Conservation (phyloP, 2,329 filamentous ascomycete genomes). For the Pestalotiopsis sp. region DNA sequence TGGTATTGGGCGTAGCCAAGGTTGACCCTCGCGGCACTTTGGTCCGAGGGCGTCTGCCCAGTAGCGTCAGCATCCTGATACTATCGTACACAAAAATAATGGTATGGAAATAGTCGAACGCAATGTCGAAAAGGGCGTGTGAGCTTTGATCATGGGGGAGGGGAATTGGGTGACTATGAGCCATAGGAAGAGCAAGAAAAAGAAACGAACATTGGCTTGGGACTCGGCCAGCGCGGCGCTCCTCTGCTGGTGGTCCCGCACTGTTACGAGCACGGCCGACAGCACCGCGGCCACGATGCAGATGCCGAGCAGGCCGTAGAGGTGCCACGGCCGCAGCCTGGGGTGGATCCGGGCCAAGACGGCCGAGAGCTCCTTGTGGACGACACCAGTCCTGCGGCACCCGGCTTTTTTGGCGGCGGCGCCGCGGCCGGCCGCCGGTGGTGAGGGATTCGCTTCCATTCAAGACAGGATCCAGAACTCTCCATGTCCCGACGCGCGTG, state of each 20-base stretch:
- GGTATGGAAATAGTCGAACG: too few species aligned
- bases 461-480: background rate
- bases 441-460: background rate
- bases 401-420: background rate
- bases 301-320: constrained; percentile 14
- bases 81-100: background rate
- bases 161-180: too few species aligned
- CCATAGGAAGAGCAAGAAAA: background rate
- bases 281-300: constrained; percentile 15
- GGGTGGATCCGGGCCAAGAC: constrained; percentile 4
- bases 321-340: constrained; percentile 18
- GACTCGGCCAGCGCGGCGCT: background rate
- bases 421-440: background rate
- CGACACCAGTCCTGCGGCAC: background rate
- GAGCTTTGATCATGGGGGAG: too few species aligned
- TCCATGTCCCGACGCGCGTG: background rate
- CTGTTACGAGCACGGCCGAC: constrained; percentile 18
- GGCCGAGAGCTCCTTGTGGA: background rate
- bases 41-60: constrained; percentile 13
- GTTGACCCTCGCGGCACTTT: constrained; percentile 31
- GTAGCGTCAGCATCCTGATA: background rate
- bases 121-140: too few species aligned
- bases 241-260: constrained; percentile 17
- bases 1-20: constrained; percentile 49
- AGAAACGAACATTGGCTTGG: background rate